Evolutionary conservation across 805 yeast genomes (phyloP).

Genomic region (Yarrowia sp.): DNA sequence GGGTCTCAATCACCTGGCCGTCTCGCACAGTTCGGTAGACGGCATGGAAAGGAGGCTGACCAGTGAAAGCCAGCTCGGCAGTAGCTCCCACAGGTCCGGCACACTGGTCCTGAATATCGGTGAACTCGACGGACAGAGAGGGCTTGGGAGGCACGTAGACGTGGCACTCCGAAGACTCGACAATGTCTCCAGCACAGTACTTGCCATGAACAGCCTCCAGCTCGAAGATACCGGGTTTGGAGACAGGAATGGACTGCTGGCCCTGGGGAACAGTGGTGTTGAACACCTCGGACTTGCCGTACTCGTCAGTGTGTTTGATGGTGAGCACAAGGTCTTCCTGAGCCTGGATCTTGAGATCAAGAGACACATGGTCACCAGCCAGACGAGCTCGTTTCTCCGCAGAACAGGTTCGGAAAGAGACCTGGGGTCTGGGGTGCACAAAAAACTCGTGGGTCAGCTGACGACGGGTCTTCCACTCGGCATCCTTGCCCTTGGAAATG

Average conservation of each 20-base stretch:
- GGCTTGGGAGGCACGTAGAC: slow-evolving; percentile 69
- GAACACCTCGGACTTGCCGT: slow-evolving; percentile 44
- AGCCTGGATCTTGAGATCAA: slow-evolving; percentile 41
- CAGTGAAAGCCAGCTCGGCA: slow-evolving; percentile 71
- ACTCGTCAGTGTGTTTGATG: slow-evolving; percentile 49
- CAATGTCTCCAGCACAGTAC: slow-evolving; percentile 70
- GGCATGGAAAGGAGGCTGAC: slow-evolving; percentile 82
- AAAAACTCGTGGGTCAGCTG: slow-evolving; percentile 56
- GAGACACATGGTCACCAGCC: slow-evolving; percentile 43
- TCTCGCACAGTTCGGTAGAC: slow-evolving; percentile 61
- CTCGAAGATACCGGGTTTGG: slow-evolving; percentile 70
- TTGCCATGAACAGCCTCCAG: slow-evolving; percentile 62
- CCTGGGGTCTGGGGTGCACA: slow-evolving; percentile 64
- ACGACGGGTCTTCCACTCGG: slow-evolving; percentile 42
- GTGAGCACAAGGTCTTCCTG: slow-evolving; percentile 60
- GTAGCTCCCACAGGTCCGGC: slow-evolving; percentile 89
- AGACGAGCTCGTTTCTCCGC: slow-evolving; percentile 48
- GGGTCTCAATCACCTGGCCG: slow-evolving; percentile 47
- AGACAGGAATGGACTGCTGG: slow-evolving; percentile 41
- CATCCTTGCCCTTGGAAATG: slow-evolving; percentile 43
- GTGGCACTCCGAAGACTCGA: slow-evolving; percentile 61
- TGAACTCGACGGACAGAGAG: slow-evolving; percentile 53
- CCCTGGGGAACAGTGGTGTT: slow-evolving; percentile 44
- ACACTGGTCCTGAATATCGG: slow-evolving; percentile 80
- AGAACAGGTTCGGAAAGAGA: slow-evolving; percentile 52